These are phyloP conservation scores for Rhynchosporium agropyri DNA, from an alignment of 2,329 filamentous ascomycete genomes.

Conservation along the genomic window DNA sequence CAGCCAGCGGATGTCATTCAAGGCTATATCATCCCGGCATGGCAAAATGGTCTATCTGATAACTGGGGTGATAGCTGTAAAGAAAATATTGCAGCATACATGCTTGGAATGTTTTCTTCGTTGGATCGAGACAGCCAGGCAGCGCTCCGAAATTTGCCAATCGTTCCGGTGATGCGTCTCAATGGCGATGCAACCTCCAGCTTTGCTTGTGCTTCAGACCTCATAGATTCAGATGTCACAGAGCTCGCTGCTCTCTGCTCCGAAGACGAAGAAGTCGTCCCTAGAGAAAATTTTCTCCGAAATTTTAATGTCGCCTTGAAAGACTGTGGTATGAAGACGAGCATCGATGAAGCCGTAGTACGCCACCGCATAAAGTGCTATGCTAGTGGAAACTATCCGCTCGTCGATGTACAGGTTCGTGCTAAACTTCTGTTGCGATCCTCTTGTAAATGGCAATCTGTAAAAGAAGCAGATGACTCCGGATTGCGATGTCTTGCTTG, in stretches of 20 bases:
- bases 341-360: slow-evolving; percentile 31
- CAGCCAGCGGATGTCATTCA: slow-evolving; percentile 22
- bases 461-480: not conserved
- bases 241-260: slow-evolving; percentile 35
- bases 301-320: slow-evolving; percentile 29
- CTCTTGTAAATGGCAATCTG: slow-evolving; percentile 17
- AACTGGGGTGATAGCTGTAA: slow-evolving; percentile 26
- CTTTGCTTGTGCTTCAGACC: slow-evolving; percentile 28
- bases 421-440: slow-evolving; percentile 22
- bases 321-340: slow-evolving; percentile 31
- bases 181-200: slow-evolving; percentile 23
- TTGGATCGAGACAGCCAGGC: slow-evolving; percentile 17
- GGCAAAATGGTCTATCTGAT: slow-evolving; percentile 20
- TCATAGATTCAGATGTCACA: slow-evolving; percentile 30
- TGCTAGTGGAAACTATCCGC: slow-evolving; percentile 19
- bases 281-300: slow-evolving; percentile 27
- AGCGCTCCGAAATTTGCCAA: slow-evolving; percentile 28
- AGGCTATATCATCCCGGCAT: slow-evolving; percentile 32
- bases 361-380: slow-evolving; percentile 26
- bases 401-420: slow-evolving; percentile 13
- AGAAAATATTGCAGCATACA: slow-evolving; percentile 25
- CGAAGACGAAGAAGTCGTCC: slow-evolving; percentile 36
- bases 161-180: slow-evolving; percentile 30
- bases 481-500: slow-evolving; percentile 27
- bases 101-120: slow-evolving; percentile 28